phyloP scores from a whole-genome alignment of 2,329 filamentous ascomycete species.

The Emmonsiellopsis sp. region DNA sequence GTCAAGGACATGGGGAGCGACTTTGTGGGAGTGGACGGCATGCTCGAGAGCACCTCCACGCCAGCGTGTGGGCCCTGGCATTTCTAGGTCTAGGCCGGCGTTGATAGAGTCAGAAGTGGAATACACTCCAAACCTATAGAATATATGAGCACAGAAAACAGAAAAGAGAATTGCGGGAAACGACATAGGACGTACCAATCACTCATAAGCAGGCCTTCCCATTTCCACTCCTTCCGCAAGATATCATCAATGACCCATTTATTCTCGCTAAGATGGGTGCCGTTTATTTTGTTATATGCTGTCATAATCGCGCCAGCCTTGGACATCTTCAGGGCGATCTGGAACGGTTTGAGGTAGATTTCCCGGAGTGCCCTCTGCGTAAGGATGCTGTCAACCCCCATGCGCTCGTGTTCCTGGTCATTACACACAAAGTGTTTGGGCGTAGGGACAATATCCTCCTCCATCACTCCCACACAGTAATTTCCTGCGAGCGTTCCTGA shows the following conservation, averaged over 20 bases:
- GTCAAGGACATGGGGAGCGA: conserved; percentile 47
- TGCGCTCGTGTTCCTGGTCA: conserved; percentile 38
- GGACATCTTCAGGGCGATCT: conserved; percentile 49
- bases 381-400: conserved; percentile 34
- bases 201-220: conserved; percentile 39
- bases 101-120: conserved; percentile 36
- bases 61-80: conserved; percentile 39
- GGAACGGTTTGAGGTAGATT: conserved; percentile 56
- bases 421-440: conserved; percentile 57
- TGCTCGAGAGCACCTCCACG: conserved; percentile 32
- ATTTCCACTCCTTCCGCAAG: conserved; percentile 38
- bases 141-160: background rate
- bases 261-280: conserved; percentile 38
- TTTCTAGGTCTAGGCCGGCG: conserved; percentile 39
- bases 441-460: conserved; percentile 64
- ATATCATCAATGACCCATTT: conserved; percentile 34
- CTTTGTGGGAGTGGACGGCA: conserved; percentile 48
- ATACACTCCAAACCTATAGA: conserved; percentile 37
- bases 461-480: conserved; percentile 65
- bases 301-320: conserved; percentile 51
- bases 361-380: conserved; percentile 50
- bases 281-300: conserved; percentile 50
- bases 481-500: conserved; percentile 65
- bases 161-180: too few species aligned
- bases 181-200: conserved; percentile 28